These are phyloP conservation scores for Vitis cinerea DNA, from an alignment of 164 flowering plant species.

Conservation along the genomic window DNA sequence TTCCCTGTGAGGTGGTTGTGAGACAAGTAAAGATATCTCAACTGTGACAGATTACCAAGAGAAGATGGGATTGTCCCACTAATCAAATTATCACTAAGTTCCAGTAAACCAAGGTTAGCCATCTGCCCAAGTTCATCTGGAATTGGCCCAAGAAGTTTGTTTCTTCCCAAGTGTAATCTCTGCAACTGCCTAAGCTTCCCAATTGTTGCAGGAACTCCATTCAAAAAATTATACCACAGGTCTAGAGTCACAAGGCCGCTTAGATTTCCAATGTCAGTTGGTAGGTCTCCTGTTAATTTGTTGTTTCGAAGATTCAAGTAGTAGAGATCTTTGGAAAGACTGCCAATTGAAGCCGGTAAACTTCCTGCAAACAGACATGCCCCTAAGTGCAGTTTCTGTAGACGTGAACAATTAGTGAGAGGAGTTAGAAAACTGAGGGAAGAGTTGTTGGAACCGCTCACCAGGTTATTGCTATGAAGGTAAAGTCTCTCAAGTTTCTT, in stretches of 20 bases:
- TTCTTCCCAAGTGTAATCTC: conserved; percentile 3
- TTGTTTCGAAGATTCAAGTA: not conserved
- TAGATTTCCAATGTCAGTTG: conserved; percentile 6
- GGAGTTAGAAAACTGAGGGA: conserved; percentile 11
- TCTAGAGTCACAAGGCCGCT: conserved; percentile 4
- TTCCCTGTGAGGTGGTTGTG: conserved; percentile 7
- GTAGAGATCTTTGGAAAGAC: conserved; percentile 3
- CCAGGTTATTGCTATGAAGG: not conserved
- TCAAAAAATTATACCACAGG: conserved; percentile 1
- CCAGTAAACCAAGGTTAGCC: not conserved
- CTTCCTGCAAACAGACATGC: conserved; percentile 4
- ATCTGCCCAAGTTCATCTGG: conserved; percentile 15
- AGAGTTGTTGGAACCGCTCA: not conserved
- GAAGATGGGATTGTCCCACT: conserved; percentile 4
- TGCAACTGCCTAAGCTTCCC: conserved; percentile 15
- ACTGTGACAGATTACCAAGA: not conserved
- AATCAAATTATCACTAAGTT: not conserved
- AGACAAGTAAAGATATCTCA: conserved; percentile 6
- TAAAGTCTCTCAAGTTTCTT: not conserved
- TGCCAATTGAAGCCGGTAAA: conserved; percentile 1
- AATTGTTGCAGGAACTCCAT: conserved; percentile 13
- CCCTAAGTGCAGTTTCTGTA: conserved; percentile 4
- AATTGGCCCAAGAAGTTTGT: conserved; percentile 9
- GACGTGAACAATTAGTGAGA: conserved; percentile 3
- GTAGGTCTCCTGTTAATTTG: conserved; percentile 6